A percentile compares a stretch with the other conserved stretches of the same genome.
These are phyloP conservation scores for Elaeis guineensis DNA, from an alignment of 176 grass and related monocot species.

Conservation along the genomic window DNA sequence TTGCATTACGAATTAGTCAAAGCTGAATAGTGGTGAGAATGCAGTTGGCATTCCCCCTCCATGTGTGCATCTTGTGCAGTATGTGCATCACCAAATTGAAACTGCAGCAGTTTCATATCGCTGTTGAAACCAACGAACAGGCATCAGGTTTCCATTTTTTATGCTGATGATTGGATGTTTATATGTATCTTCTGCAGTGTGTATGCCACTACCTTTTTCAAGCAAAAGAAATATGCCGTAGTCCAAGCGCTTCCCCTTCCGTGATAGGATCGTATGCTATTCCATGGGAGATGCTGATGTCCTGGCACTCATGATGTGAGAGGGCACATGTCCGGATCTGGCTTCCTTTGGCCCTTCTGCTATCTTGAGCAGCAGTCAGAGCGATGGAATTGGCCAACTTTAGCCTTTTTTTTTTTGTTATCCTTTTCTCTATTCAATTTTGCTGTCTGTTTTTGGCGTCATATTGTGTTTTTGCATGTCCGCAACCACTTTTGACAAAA, in stretches of 20 bases:
- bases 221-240: constrained; percentile 18
- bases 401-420: background rate
- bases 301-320: constrained; percentile 54
- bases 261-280: constrained; percentile 42
- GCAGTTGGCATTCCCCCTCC: no score
- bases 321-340: constrained; percentile 52
- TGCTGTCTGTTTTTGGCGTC: background rate
- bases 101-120: background rate
- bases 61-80: no score
- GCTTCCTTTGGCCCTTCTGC: constrained; percentile 27
- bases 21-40: no score
- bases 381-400: constrained; percentile 1
- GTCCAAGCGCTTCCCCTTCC: constrained; percentile 30
- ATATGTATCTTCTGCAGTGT: background rate
- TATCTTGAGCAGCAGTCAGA: constrained; percentile 12
- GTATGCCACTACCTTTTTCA: no score
- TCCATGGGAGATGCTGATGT: constrained; percentile 42
- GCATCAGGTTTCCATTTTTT: no score
- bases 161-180: background rate
- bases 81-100: background rate
- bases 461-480: background rate
- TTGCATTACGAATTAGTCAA: no score
- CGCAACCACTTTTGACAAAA: no score
- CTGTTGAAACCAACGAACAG: no score
- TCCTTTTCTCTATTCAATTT: background rate